Evolutionary conservation across 129 eudicot genomes (phyloP), one percentile per base, ranked within the genome.

Genomic region (Scalesia atractyloides): DNA sequence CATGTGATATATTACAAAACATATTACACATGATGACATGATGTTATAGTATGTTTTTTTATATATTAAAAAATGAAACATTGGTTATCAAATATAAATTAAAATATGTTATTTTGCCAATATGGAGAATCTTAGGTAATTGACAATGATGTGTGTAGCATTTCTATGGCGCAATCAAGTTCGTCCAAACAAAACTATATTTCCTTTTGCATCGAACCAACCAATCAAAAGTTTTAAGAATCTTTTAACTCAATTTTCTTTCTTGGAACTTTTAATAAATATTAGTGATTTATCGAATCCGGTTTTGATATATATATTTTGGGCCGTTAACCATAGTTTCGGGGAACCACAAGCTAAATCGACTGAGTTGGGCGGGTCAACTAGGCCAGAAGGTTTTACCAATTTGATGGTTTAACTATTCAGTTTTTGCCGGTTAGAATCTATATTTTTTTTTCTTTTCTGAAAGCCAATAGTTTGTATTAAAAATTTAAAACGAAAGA

Each of bases 1-100:
- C 59, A 46, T 24, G 54, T 15, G 44, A 64, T 43, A 64, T 43
- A 18, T 52, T 5, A 9, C 61, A 73, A 74, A 30, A 74, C 24
- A 20, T 64, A 15, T 47, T 22, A 13, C 62, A 19, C 62, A 19
- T 58, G 5, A 24, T 58, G 8, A 26, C 66, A 30, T 26, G n/a
- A 30, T 30, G 15, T 60, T 30, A 6, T 60, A 12, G 34, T 30
- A 24, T 59, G 13, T 12, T 5, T 9, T 24, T 58, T 5, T 57
- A 24, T 5, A 59, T 15, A 22, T 20, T 46, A 43, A 57, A 72
- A 18, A 59, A n/a, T 22, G 36, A 12, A 34, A 17, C 64, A 34
- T 53, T 53, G 10, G 17, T 52, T 17, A 7, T 16, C 24, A 52
- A 52, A 52, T 16, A 10, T 16, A 52, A 17, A 52, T 17, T 7